These are phyloP conservation scores for Phaeolepiota aurea DNA, from an alignment of 768 basidiomycete species.

Conservation along the genomic window DNA sequence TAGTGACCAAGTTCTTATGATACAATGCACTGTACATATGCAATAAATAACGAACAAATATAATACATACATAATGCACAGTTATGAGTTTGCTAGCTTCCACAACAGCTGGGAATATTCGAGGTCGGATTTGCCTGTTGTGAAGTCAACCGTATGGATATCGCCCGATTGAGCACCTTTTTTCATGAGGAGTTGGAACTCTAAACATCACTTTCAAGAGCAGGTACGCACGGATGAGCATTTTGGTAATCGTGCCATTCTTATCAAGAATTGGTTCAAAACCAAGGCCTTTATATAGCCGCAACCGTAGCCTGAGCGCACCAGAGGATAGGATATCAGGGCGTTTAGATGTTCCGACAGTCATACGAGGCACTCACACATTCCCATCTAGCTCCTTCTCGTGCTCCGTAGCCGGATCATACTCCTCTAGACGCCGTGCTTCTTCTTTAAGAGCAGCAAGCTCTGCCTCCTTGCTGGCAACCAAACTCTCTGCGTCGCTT, in stretches of 20 bases:
- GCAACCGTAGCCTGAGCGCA: slow-evolving; percentile 48
- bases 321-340: too few species aligned
- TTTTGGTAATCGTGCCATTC: slow-evolving; percentile 40
- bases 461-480: slow-evolving; percentile 65
- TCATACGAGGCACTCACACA: slow-evolving; percentile 33
- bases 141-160: slow-evolving; percentile 31
- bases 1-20: too few species aligned
- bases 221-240: slow-evolving; percentile 57
- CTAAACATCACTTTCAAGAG: not conserved
- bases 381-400: slow-evolving; percentile 61
- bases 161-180: slow-evolving; percentile 44
- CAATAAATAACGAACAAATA: too few species aligned
- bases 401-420: slow-evolving; percentile 68
- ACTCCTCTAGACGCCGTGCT: slow-evolving; percentile 48
- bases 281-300: slow-evolving; percentile 63
- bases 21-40: too few species aligned
- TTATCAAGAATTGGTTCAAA: slow-evolving; percentile 59
- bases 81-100: slow-evolving; percentile 37
- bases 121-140: slow-evolving; percentile 20
- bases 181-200: not conserved
- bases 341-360: not conserved
- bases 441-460: slow-evolving; percentile 62
- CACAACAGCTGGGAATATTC: slow-evolving; percentile 34
- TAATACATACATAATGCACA: too few species aligned
- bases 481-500: slow-evolving; percentile 57